Evolutionary conservation across 768 basidiomycete genomes (phyloP).

Genomic region (Leccinum disarticulatum): DNA sequence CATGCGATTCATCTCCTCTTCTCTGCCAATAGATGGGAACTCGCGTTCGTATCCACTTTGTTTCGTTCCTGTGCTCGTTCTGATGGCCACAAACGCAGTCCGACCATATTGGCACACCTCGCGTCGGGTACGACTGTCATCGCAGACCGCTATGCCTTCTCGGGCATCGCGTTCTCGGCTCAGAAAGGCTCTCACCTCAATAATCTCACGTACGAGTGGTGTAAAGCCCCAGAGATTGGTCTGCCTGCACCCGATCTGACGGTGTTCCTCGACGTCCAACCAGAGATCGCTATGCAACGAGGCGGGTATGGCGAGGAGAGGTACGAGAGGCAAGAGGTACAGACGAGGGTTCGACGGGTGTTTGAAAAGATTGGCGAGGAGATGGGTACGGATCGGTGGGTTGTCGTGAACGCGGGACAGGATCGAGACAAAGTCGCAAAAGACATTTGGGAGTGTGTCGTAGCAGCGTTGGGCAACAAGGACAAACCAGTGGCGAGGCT

Average conservation of each 20-base stretch:
- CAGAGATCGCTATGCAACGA: slow-evolving; percentile 62
- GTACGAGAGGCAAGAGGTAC: slow-evolving; percentile 81
- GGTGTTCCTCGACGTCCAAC: slow-evolving; percentile 81
- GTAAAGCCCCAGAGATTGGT: slow-evolving; percentile 78
- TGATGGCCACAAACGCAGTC: slow-evolving; percentile 34
- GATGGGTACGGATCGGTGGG: slow-evolving; percentile 49
- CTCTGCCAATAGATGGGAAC: slow-evolving; percentile 96
- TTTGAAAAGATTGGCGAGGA: slow-evolving; percentile 61
- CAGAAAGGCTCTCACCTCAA: slow-evolving; percentile 43
- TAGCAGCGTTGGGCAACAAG: slow-evolving; percentile 40
- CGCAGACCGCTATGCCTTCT: slow-evolving; percentile 95
- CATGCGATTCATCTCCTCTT: slow-evolving; percentile 91
- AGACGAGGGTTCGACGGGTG: slow-evolving; percentile 57
- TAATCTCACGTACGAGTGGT: slow-evolving; percentile 74
- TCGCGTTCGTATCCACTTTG: slow-evolving; percentile 54
- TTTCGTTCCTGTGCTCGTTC: neutral
- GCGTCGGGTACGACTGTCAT: slow-evolving; percentile 68
- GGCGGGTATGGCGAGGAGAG: slow-evolving; percentile 86
- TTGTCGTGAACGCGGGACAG: slow-evolving; percentile 57
- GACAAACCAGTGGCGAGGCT: slow-evolving; percentile 46
- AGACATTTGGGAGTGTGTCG: slow-evolving; percentile 55
- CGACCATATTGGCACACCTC: slow-evolving; percentile 61
- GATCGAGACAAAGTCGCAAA: slow-evolving; percentile 48
- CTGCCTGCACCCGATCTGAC: slow-evolving; percentile 89
- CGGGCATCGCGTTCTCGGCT: slow-evolving; percentile 87